Evolutionary conservation across 2,329 filamentous ascomycete species (phyloP).

Genomic region (Leptographium wingfieldii): DNA sequence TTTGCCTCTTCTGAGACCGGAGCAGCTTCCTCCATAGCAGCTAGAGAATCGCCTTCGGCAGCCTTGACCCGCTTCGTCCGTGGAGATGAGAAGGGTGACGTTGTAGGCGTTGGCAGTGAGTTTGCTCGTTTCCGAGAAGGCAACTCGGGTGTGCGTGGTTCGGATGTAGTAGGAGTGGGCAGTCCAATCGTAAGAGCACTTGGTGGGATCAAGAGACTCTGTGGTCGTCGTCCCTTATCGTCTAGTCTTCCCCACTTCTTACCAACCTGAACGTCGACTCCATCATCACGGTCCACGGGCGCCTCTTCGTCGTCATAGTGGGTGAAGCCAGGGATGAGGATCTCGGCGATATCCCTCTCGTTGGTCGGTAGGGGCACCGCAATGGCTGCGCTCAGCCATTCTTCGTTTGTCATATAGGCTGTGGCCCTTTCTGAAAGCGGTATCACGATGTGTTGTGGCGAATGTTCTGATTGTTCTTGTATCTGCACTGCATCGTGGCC

Average conservation of each 20-base stretch:
- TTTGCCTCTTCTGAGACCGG: not conserved
- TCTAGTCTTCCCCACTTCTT: conserved; percentile 19
- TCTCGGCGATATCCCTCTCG: conserved; percentile 62
- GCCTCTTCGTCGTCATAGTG: conserved; percentile 54
- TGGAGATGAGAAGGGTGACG: conserved; percentile 15
- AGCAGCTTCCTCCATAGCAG: not conserved
- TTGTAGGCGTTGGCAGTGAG: conserved; percentile 32
- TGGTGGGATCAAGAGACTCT: conserved; percentile 30
- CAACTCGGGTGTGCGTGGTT: conserved; percentile 23
- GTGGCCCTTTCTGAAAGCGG: not conserved
- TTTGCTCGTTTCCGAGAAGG: conserved; percentile 28
- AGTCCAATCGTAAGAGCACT: conserved; percentile 16
- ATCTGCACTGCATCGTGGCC: conserved; percentile 13
- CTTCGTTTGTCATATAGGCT: conserved; percentile 19
- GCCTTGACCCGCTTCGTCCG: conserved; percentile 8
- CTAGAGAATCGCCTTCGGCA: not conserved
- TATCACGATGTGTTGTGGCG: not conserved
- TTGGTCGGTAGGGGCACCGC: conserved; percentile 56
- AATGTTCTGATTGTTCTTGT: not conserved
- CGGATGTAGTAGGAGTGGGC: conserved; percentile 21
- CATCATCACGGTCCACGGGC: conserved; percentile 37
- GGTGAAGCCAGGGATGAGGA: conserved; percentile 62
- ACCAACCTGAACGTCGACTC: not conserved
- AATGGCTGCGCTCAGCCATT: conserved; percentile 32
- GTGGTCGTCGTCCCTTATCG: conserved; percentile 25